A percentile compares a stretch with the other conserved stretches of the same genome.
These are phyloP conservation scores for Periglandula ipomoeae DNA, from an alignment of 2,329 filamentous ascomycete species.

Conservation along the genomic window DNA sequence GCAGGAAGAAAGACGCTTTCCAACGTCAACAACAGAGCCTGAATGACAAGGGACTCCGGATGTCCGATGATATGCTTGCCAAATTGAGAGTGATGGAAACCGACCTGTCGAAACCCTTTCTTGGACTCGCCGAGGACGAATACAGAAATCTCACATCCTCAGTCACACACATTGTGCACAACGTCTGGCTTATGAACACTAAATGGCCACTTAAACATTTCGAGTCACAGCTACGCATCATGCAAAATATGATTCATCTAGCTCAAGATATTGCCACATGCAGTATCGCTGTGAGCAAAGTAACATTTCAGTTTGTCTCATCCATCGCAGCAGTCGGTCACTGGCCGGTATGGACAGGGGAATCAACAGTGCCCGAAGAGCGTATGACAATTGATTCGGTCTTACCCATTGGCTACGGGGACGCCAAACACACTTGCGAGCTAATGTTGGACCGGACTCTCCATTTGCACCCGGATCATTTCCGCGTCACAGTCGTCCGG, in stretches of 20 bases:
- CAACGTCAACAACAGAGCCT: constrained; percentile 4
- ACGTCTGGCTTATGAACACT: constrained; percentile 40
- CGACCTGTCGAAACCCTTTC: constrained; percentile 16
- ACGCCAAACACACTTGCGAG: constrained; percentile 42
- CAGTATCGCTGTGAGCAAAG: no score
- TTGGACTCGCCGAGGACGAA: constrained; percentile 5
- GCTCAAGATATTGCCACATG: constrained; percentile 14
- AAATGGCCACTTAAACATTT: constrained; percentile 25
- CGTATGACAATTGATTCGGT: constrained; percentile 26
- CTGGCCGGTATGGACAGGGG: constrained; percentile 14
- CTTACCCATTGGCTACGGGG: constrained; percentile 36
- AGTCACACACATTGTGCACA: constrained; percentile 42
- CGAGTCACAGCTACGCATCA: constrained; percentile 32
- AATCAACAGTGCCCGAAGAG: constrained; percentile 32
- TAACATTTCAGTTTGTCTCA: constrained; percentile 32
- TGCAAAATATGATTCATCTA: constrained; percentile 38
- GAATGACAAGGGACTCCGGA: constrained; percentile 1
- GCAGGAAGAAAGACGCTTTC: background rate
- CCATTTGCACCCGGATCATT: constrained; percentile 27
- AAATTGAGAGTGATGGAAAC: constrained; percentile 7
- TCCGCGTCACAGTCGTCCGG: constrained; percentile 34
- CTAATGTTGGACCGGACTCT: constrained; percentile 38
- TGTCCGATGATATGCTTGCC: background rate
- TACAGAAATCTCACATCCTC: constrained; percentile 27
- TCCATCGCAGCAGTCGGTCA: constrained; percentile 30